Evolutionary conservation across 2,329 filamentous ascomycete genomes (phyloP).

Genomic region (Penicillium corylophilum): DNA sequence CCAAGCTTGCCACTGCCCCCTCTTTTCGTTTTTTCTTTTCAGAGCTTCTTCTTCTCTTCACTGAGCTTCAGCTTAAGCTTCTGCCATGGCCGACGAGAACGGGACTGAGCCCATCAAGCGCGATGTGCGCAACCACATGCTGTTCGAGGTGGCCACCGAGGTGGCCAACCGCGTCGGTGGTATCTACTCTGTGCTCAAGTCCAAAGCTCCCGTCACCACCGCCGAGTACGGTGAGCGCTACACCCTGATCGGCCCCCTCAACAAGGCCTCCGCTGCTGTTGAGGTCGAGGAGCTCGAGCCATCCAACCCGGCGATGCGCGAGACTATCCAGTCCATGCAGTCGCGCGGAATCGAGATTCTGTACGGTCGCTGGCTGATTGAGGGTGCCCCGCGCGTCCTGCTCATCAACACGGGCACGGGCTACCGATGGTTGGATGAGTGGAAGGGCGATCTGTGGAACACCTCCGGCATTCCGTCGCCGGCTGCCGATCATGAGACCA

Average conservation of each 20-base stretch:
- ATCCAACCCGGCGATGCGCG: constrained; percentile 71
- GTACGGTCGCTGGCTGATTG: constrained; percentile 96
- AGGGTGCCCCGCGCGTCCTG: constrained; percentile 88
- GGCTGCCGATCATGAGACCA: constrained; percentile 87
- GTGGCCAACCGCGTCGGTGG: constrained; percentile 97
- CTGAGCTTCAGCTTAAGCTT: constrained; percentile 34
- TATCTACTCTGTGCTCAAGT: constrained; percentile 99
- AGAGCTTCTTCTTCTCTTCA: constrained; percentile 3
- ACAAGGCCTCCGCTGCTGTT: constrained; percentile 89
- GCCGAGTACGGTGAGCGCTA: constrained; percentile 98
- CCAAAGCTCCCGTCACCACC: constrained; percentile 95
- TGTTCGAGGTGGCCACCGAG: constrained; percentile 96
- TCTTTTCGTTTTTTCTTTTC: constrained; percentile 11
- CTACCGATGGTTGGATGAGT: constrained; percentile 88
- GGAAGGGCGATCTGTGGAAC: constrained; percentile 96
- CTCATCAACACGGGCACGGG: constrained; percentile 94
- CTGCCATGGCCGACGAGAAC: constrained; percentile 84
- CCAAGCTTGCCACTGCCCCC: constrained; percentile 11
- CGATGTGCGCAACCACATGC: constrained; percentile 91
- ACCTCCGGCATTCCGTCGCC: constrained; percentile 91
- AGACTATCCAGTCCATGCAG: constrained; percentile 88
- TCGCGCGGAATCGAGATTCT: constrained; percentile 85
- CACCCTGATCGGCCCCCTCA: constrained; percentile 90
- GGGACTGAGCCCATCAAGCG: constrained; percentile 52
- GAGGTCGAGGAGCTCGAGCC: constrained; percentile 94